Base-by-base conservation (phyloP, 2,329 filamentous ascomycete species). In the Cytospora paraplurivora region DNA sequence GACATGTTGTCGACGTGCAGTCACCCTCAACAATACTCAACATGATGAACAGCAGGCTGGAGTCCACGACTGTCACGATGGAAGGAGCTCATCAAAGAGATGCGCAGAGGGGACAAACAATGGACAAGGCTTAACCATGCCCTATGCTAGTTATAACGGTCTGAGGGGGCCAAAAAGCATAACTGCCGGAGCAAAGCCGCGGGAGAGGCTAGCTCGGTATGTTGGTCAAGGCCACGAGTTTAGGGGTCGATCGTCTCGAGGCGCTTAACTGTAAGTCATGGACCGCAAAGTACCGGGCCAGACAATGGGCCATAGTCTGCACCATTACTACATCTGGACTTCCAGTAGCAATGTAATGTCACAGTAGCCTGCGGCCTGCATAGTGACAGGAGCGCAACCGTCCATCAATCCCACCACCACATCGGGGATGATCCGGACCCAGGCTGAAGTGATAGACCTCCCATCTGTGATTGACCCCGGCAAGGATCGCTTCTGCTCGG, bases 1-100 rank as follows among this genome's bases (percentile, higher is more conserved):
- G 67, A 35, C 69, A 72, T 6, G 63, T 66, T 8, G 65, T 52
- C 12, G 62, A 33, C 13, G 64, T 66, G 65, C 70, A 72, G 47
- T 71, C 68, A 53, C 66, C 62, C 4, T 50, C 44, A 17, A 27
- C 33, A 11, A 64, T 55, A 19, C 58, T 57, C 41, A 57, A 52
- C 69, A 71, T 71, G 58, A 32, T 65, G 49, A 32, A 38, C 50
- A 17, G 49, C 54, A 49, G 32, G 49, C 27, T 34, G 27, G 12
- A 37, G 11, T 13, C 33, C 35, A 4, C 35, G 34, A 13, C 33
- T 15, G 44, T 19, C 12, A 21, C 4, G 33, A 13, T 35, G 8
- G 38, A 27, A 19, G n/a, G 35, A 51, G 51, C 53, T 56, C 56
- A 62, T 37, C 12, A n/a, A 37, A 35, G 3, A 13, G 12, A 33